phyloP scores from a whole-genome alignment of 2,329 filamentous ascomycete genomes.

The Fusarium denticulatum region DNA sequence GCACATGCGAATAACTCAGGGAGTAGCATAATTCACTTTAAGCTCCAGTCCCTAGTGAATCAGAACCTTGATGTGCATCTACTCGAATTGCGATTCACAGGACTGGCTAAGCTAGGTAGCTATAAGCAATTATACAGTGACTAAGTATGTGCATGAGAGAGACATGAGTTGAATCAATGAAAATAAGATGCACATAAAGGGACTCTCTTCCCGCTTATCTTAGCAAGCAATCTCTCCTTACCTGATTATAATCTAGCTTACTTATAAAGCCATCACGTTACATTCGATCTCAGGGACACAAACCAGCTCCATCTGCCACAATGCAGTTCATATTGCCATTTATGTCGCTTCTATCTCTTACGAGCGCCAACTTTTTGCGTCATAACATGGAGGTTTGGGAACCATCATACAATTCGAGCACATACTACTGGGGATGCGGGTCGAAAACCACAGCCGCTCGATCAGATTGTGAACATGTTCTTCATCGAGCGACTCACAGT shows the following conservation, averaged over 20 bases:
- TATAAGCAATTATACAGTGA: neutral
- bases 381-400: neutral
- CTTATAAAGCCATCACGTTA: neutral
- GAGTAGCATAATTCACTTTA: neutral
- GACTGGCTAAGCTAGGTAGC: neutral
- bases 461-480: neutral
- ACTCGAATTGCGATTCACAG: neutral
- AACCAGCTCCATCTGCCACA: neutral
- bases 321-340: neutral
- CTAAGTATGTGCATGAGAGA: neutral
- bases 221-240: neutral
- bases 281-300: neutral
- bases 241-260: neutral
- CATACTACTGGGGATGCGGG: neutral
- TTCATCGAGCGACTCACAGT: neutral
- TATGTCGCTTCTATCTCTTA: neutral
- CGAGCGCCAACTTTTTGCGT: neutral
- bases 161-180: neutral
- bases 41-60: neutral
- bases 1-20: neutral
- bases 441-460: neutral
- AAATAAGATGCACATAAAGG: neutral
- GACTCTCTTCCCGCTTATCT: too few relatives aligned
- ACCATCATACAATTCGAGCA: neutral
- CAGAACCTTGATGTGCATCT: neutral